These are phyloP conservation scores for Sporothrix brunneoviolacea DNA, from an alignment of 2,329 filamentous ascomycete genomes.

Conservation along the genomic window DNA sequence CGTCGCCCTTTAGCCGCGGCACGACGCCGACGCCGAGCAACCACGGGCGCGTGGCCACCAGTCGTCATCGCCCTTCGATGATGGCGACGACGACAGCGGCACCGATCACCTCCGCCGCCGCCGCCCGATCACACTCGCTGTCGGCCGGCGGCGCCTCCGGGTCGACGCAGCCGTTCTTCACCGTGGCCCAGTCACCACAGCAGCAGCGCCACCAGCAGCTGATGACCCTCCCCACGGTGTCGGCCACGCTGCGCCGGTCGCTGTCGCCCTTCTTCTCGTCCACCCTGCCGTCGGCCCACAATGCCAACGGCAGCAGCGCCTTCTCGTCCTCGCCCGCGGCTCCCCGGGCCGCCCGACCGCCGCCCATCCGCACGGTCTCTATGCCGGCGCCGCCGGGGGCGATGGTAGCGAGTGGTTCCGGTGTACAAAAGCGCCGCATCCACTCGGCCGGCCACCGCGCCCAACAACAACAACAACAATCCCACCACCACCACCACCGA, in stretches of 20 bases:
- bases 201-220: conserved; percentile 19
- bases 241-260: conserved; percentile 5
- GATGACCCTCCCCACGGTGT: neutral
- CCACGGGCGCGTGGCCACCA: neutral
- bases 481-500: no score
- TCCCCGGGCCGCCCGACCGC: conserved; percentile 33
- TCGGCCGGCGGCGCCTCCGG: neutral
- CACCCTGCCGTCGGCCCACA: no score
- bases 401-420: no score
- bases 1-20: conserved; percentile 11
- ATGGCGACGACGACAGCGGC: conserved; percentile 25
- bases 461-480: conserved; percentile 8
- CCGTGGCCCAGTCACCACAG: conserved; percentile 28
- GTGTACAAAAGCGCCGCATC: conserved; percentile 37
- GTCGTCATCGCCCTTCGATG: neutral
- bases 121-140: conserved; percentile 6
- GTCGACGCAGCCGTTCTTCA: conserved; percentile 35
- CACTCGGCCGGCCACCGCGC: conserved; percentile 31
- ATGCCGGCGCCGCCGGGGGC: conserved; percentile 36
- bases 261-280: conserved; percentile 15
- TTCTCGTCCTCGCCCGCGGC: neutral
- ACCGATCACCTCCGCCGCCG: neutral
- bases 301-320: no score
- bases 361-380: conserved; percentile 46
- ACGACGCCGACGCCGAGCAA: neutral